Base-by-base conservation (phyloP, 495 filamentous ascomycete species). In the Diplogelasinospora grovesii region DNA sequence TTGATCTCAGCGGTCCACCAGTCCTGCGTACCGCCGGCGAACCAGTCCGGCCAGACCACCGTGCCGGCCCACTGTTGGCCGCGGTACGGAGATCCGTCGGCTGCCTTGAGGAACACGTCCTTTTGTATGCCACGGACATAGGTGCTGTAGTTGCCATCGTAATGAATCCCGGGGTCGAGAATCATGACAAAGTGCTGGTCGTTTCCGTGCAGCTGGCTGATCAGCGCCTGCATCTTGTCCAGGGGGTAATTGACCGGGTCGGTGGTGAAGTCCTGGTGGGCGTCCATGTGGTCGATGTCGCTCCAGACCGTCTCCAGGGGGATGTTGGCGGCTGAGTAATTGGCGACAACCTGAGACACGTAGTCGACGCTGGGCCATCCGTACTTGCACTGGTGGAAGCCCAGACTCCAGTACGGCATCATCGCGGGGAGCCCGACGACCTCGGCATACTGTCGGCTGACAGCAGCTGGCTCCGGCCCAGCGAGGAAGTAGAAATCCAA, bases 281-380 rank as follows among this genome's bases (percentile, higher is more conserved):
- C 41, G 44, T 79, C 64, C 84, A 89, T 88, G 59, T 89, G 87
- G 49, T 89, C 78, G 41, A 92, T 92, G 52, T 92, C 86, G 1
- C 81, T 89, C 88, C 89, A 94, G 75, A 92, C 84, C 0, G 84
- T 89, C 60, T 95, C 88, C 5, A 95, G 63, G 0, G 88, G 88
- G 43, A 94, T 93, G 2, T 63, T 66, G 8, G 86, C 86, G 6
- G 68, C 60, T 37, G 75, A 81, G 61, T 94, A 92, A 58, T 92
- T 93, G 37, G 78, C 75, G 8, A 90, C 76, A 2, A 82, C 86
- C 43, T 85, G 81, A 10, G 82, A 80, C 14, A 93, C 76, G 15
- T 84, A 74, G 41, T 73, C 86, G 35, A 81, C 70, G 61, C 85
- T 83, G 14, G 63, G 69, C 59, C 86, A 89, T 23, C 86, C 87